Conservation (phyloP, 2,329 filamentous ascomycete species). For the Trichoderma sp. region DNA sequence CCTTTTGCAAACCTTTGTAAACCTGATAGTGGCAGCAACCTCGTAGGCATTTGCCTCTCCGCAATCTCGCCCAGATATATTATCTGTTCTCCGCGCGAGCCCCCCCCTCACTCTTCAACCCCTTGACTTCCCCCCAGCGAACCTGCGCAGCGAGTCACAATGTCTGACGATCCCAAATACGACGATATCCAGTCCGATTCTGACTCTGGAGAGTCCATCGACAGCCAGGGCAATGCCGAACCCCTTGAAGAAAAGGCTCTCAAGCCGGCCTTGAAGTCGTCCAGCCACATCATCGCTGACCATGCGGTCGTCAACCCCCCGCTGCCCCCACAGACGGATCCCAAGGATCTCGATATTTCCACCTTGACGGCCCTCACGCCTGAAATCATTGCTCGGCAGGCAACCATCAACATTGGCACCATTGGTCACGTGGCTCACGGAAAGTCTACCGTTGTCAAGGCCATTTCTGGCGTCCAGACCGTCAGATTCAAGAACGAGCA, state of each 20-base stretch:
- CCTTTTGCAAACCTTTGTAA: conserved; percentile 20
- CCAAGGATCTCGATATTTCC: conserved; percentile 79
- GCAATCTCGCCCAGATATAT: neutral
- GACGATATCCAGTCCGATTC: conserved; percentile 73
- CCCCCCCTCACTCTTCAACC: neutral
- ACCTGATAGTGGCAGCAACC: conserved; percentile 26
- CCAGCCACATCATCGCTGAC: conserved; percentile 50
- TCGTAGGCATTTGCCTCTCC: neutral
- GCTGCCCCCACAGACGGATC: conserved; percentile 86
- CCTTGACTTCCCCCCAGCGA: neutral
- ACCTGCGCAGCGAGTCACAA: neutral
- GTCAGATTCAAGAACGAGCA: conserved; percentile 99
- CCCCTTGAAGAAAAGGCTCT: conserved; percentile 62
- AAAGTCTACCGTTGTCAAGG: conserved; percentile 98
- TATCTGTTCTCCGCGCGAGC: neutral
- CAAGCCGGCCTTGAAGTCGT: conserved; percentile 86
- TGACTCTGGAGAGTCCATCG: conserved; percentile 62
- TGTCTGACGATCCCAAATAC: conserved; percentile 57
- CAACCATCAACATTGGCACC: conserved; percentile 97
- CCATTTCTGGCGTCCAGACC: conserved; percentile 97
- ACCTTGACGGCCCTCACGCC: conserved; percentile 81
- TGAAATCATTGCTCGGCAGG: conserved; percentile 96
- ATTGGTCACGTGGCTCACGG: conserved; percentile 99
- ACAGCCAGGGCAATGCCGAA: conserved; percentile 56
- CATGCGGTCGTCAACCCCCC: conserved; percentile 52